Conservation (phyloP, 108 stramenopile species). For the Cyclotella sp. region DNA sequence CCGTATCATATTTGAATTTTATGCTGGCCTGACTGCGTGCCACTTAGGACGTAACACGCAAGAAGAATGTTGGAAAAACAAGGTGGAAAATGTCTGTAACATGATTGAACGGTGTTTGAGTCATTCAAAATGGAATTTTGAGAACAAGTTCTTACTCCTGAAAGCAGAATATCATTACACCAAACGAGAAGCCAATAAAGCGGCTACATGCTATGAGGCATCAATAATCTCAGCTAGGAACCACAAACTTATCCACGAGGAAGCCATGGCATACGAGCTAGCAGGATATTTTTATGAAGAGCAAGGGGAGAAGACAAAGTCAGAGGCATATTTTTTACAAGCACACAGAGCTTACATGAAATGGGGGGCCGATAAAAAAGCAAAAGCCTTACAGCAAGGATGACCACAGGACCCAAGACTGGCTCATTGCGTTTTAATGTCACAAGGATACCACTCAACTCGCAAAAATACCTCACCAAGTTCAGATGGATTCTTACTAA, state of each 20-base stretch:
- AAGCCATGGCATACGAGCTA: conserved; percentile 19
- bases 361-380: conserved; percentile 34
- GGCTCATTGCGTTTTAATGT: no score
- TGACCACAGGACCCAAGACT: no score
- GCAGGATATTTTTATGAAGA: conserved; percentile 27
- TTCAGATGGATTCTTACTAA: no score
- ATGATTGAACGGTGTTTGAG: not conserved
- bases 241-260: conserved; percentile 25
- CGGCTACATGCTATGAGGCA: conserved; percentile 10
- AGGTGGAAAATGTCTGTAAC: not conserved
- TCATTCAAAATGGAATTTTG: conserved; percentile 14
- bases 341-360: conserved; percentile 14
- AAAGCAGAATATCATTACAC: conserved; percentile 8
- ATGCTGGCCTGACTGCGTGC: conserved; percentile 4
- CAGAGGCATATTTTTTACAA: conserved; percentile 7
- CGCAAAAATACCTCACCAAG: no score
- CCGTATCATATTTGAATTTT: not conserved
- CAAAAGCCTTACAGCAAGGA: not conserved
- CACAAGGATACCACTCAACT: no score
- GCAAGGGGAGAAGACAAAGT: not conserved
- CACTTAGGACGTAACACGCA: conserved; percentile 1
- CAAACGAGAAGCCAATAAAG: not conserved
- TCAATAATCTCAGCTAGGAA: conserved; percentile 18
- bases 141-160: conserved; percentile 9
- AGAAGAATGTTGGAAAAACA: not conserved